Percentiles rank a stretch among this genome's conserved stretches.
phyloP scores from a whole-genome alignment of 2,329 filamentous ascomycete genomes.

The Alternaria viburni region DNA sequence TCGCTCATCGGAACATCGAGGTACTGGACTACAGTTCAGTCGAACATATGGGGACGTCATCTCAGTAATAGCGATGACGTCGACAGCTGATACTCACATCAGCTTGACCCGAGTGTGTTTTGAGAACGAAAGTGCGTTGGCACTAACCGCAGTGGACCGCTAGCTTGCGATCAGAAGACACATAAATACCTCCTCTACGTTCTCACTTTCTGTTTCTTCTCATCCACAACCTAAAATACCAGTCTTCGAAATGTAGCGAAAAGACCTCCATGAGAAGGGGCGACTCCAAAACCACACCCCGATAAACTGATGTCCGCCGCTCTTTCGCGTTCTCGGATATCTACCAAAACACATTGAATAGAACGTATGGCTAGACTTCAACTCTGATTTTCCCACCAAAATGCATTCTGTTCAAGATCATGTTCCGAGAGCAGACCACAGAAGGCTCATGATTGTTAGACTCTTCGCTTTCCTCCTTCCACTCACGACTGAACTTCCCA shows the following conservation, averaged over 20 bases:
- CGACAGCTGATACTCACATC: accelerated
- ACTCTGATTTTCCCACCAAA: neutral
- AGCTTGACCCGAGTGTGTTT: accelerated
- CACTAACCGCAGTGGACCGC: neutral
- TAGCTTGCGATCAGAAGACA: neutral
- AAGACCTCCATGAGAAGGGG: no score
- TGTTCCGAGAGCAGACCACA: neutral
- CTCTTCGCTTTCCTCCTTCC: neutral
- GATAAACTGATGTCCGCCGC: no score
- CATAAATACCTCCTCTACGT: neutral
- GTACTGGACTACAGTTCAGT: accelerated
- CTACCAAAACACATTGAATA: no score
- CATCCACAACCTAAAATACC: neutral
- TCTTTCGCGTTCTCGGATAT: neutral
- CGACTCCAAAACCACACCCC: no score
- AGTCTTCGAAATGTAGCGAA: no score
- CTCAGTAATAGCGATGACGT: no score
- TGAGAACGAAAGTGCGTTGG: neutral
- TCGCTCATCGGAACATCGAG: neutral
- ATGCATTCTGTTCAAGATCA: no score
- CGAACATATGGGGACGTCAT: no score
- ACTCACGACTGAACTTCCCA: neutral
- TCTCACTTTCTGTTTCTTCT: neutral
- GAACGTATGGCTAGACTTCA: neutral
- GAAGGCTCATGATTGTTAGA: neutral